Base-by-base conservation (phyloP, 495 filamentous ascomycete genomes). In the Viridothelium virens region DNA sequence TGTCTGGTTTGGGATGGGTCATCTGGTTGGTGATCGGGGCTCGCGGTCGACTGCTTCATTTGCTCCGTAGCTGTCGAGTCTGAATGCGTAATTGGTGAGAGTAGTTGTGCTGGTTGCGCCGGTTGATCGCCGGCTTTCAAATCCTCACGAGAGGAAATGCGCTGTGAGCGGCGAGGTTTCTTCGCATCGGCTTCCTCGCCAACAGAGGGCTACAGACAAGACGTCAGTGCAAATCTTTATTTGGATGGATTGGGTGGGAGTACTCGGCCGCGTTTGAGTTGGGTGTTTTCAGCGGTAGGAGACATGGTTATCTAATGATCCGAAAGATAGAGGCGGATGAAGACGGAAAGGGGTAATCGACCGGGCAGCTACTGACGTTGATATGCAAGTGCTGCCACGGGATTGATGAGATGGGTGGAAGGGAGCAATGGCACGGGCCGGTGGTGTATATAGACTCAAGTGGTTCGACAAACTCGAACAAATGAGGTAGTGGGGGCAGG, bases 81-180 rank as follows among this genome's bases (percentile, higher is more conserved):
- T 53, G 82, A 76, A 68, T 91, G 81, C 0, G 91, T 95, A 65
- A 93, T 72, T 9, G 92, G 92, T 3, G 91, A 91, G n/a, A 90
- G 92, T 2, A 96, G 82, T 65, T 91, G 87, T 10, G 66, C 70
- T 37, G 84, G 77, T 67, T 86, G 83, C 62, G 85, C 81, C 48
- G 86, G 63, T 71, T 78, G 73, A 16, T 75, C 72, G 56, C 75
- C 74, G 61, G 74, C 70, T 61, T 79, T 77, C 44, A 75, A 75
- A 46, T 78, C 73, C 64, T 81, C 77, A 9, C 80, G 79, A 38
- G 67, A 38, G 2, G 78, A 80, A 44, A 88, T 70, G 59, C 87
- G 83, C 63, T 84, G 76, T 39, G 86, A 88, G 25, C 87, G 82
- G 47, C 88, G 83, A 41, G 85, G 84, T 70, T 89, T 91, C 80